Evolutionary conservation across 1,284 basidiomycete species (phyloP).

Genomic region (Ustilago sp.): DNA sequence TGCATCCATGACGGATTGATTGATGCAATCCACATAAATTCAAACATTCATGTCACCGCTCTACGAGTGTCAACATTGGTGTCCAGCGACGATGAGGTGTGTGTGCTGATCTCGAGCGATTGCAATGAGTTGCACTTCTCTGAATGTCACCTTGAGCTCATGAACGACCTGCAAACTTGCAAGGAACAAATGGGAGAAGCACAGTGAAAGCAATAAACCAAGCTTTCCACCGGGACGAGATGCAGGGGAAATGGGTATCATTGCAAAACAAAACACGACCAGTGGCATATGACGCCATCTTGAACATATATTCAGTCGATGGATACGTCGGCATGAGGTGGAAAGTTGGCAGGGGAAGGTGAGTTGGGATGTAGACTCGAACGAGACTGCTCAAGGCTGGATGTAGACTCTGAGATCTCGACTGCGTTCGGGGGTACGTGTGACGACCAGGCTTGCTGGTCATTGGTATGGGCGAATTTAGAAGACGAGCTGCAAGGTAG

Average conservation of each 20-base stretch:
- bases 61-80: not conserved
- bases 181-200: not conserved
- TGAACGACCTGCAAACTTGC: not conserved
- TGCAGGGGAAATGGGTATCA: constrained; percentile 20
- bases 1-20: not conserved
- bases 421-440: not conserved
- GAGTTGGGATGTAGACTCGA: constrained; percentile 4
- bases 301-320: constrained; percentile 23
- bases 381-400: not conserved
- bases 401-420: not conserved
- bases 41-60: not conserved
- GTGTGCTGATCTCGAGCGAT: not conserved
- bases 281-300: no score
- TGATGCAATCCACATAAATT: not conserved
- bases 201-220: not conserved
- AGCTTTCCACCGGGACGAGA: not conserved
- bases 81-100: not conserved
- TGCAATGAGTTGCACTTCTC: not conserved
- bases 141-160: not conserved
- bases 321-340: constrained; percentile 27
- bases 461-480: constrained; percentile 2
- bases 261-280: constrained; percentile 3
- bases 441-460: not conserved
- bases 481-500: constrained; percentile 14
- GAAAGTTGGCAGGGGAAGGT: constrained; percentile 3